Base-by-base conservation (phyloP, 371 early-diverging fungal genomes). In the Mucor ambiguus region DNA sequence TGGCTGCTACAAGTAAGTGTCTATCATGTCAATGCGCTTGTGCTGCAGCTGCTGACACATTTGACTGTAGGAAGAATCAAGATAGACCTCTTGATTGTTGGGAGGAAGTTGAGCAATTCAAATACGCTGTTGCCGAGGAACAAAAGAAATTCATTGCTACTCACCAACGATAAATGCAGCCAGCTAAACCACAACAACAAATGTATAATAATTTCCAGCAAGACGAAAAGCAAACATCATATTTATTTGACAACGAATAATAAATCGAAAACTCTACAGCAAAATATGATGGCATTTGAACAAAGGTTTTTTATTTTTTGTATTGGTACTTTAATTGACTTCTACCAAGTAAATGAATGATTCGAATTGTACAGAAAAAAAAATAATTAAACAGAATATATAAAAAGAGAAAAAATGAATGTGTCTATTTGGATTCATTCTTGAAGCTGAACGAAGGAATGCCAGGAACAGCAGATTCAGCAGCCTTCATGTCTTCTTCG, bases 401-500 rank as follows among this genome's bases (percentile, higher is more conserved):
- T 12, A 64, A 33, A 52, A 52, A 6, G 48, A 48, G 24, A 48
- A 9, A 48, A 48, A 48, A 48, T 14, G 52, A 52, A 52, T 52
- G 10, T 14, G 24, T 52, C 52, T 68, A 43, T 20, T 63, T 46
- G 24, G 60, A 30, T 56, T 77, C 77, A 62, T 87, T 87, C 68
- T 72, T 74, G 60, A 90, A 85, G 18, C 76, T 67, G 66, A 85
- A 81, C 54, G 82, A 68, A 35, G 92, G 93, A 67, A 80, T 85
- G 44, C 91, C 93, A 67, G 91, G 93, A 24, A 90, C 83, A 33
- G 90, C 84, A 49, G 63, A 68, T 74, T 91, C 87, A 29, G 83
- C 85, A 58, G 81, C 80, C 64, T 78, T 84, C 59, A 67, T 33
- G 69, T 85, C 83, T 52, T 82, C 84, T 44, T 85, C 85, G 43